Conservation (phyloP, 257 asterid genomes). For the Solanum etuberosum region DNA sequence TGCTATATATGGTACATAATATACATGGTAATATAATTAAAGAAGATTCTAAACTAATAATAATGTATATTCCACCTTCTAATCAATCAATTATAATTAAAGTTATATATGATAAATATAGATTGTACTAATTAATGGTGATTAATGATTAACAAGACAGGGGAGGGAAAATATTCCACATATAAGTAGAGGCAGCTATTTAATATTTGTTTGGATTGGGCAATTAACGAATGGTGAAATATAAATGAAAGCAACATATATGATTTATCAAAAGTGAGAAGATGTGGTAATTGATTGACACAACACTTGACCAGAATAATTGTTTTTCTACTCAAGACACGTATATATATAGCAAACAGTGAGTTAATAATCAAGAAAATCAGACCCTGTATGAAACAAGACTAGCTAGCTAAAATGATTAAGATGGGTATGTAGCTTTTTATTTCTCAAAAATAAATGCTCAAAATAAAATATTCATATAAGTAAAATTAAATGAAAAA, state of each 20-base stretch:
- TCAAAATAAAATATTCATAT: too few relatives aligned
- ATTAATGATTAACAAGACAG: background rate
- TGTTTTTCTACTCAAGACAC: too few relatives aligned
- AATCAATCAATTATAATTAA: background rate
- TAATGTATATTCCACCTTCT: background rate
- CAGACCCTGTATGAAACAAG: background rate
- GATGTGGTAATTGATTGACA: background rate
- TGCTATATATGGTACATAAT: background rate
- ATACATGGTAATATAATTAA: background rate
- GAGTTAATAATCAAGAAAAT: background rate
- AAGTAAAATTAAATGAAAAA: too few relatives aligned
- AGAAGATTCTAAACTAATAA: background rate
- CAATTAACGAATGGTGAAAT: background rate
- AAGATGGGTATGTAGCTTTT: background rate
- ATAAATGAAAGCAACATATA: background rate
- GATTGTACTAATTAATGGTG: background rate
- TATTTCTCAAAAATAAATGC: background rate
- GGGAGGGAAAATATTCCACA: background rate
- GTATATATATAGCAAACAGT: background rate
- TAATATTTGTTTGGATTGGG: background rate
- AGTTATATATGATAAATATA: background rate
- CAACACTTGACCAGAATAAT: background rate
- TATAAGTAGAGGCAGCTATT: background rate
- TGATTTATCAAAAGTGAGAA: background rate
- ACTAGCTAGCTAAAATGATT: background rate